Percentiles rank a stretch among this genome's conserved stretches.
These are phyloP conservation scores for Funneliformis geosporum DNA, from an alignment of 192 early-diverging fungal species.

Conservation along the genomic window DNA sequence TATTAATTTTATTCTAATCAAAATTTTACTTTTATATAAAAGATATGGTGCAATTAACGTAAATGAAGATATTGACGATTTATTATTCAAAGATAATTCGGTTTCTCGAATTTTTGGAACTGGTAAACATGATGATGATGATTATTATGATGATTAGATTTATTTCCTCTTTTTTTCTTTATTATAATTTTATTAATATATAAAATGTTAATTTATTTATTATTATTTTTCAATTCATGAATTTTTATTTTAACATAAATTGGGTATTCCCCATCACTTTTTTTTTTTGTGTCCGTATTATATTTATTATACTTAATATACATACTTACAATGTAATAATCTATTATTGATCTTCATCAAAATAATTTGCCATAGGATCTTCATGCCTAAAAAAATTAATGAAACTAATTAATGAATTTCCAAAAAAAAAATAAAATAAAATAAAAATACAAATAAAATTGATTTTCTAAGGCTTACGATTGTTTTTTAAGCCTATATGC, in stretches of 20 bases:
- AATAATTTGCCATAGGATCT: slow-evolving; percentile 66
- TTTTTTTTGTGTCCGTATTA: too few species aligned
- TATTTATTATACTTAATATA: too few species aligned
- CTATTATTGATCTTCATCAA: slow-evolving; percentile 37
- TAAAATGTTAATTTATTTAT: too few species aligned
- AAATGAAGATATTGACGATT: not conserved
- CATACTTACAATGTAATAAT: not conserved
- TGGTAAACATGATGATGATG: not conserved
- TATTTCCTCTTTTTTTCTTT: not conserved
- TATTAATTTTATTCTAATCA: not conserved
- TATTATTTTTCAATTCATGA: too few species aligned
- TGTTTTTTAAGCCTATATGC: slow-evolving; percentile 56
- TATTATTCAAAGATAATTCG: not conserved
- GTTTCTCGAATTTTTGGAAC: not conserved
- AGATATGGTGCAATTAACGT: not conserved
- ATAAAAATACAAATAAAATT: not conserved
- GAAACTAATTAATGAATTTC: not conserved
- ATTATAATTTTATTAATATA: not conserved
- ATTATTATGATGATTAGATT: not conserved
- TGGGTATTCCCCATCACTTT: too few species aligned
- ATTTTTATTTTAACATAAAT: too few species aligned
- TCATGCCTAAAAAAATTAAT: slow-evolving; percentile 36
- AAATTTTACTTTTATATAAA: not conserved
- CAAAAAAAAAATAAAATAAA: not conserved
- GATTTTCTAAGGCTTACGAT: slow-evolving; percentile 23